phyloP scores from a whole-genome alignment of 129 eudicot species.

The Flaveria linearis region DNA sequence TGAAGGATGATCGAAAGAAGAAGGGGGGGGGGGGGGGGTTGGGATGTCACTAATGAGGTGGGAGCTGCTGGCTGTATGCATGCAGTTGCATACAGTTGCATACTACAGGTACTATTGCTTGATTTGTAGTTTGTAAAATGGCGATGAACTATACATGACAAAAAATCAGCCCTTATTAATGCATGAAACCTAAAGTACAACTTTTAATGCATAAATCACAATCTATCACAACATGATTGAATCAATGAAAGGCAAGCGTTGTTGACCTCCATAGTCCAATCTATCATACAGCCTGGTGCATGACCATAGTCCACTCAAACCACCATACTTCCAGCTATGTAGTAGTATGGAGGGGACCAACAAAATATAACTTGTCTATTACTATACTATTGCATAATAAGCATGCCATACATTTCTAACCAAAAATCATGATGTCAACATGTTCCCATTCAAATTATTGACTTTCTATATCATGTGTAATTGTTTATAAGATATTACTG shows the following conservation, averaged over 20 bases:
- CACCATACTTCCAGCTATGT: constrained; percentile 35
- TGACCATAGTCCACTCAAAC: constrained; percentile 35
- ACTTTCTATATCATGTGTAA: neutral
- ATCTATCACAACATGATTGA: constrained; percentile 8
- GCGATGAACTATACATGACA: neutral
- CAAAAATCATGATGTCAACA: constrained; percentile 23
- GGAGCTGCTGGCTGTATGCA: too few species aligned
- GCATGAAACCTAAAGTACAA: constrained; percentile 7
- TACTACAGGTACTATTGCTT: too few species aligned
- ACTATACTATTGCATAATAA: constrained; percentile 1
- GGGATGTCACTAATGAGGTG: too few species aligned
- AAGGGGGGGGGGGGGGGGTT: too few species aligned
- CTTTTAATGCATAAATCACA: constrained; percentile 11
- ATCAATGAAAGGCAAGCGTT: constrained; percentile 11
- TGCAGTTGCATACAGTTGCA: too few species aligned
- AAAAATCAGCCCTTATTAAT: constrained; percentile 1
- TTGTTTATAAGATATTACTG: neutral
- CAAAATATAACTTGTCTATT: constrained; percentile 30
- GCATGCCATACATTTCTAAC: constrained; percentile 24
- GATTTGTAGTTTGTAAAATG: too few species aligned
- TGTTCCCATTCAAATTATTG: constrained; percentile 31
- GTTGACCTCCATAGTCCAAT: constrained; percentile 33
- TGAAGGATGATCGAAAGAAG: too few species aligned
- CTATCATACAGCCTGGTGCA: constrained; percentile 36
- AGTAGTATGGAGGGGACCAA: constrained; percentile 40